A percentile compares a stretch with the other conserved stretches of the same genome.
These are phyloP conservation scores for Trichaptum fuscoviolaceum DNA, from an alignment of 768 basidiomycete species.

Conservation along the genomic window DNA sequence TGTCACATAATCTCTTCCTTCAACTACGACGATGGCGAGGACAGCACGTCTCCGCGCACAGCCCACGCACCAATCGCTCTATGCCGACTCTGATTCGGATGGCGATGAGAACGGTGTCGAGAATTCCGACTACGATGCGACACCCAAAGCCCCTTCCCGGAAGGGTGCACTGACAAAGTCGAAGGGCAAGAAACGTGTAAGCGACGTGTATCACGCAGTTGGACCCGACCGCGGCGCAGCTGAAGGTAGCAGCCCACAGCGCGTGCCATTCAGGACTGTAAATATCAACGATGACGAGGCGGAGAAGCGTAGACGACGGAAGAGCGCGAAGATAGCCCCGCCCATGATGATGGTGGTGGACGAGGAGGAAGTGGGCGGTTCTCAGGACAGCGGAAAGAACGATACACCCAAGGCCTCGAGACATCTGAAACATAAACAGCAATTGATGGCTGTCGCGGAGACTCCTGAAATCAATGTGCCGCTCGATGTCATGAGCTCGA, in stretches of 20 bases:
- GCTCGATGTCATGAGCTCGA: slow-evolving; percentile 83
- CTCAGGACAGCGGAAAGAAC: slow-evolving; percentile 38
- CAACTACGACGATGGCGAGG: slow-evolving; percentile 7
- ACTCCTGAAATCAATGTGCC: slow-evolving; percentile 57
- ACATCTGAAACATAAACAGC: slow-evolving; percentile 49
- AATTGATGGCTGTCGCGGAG: slow-evolving; percentile 55
- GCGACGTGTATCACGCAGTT: slow-evolving; percentile 11
- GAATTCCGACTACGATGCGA: slow-evolving; percentile 5
- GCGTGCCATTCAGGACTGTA: slow-evolving; percentile 37
- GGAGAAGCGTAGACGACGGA: slow-evolving; percentile 77
- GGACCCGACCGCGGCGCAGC: slow-evolving; percentile 9
- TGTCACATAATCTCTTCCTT: background rate
- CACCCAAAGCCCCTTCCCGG: background rate
- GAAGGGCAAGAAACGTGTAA: slow-evolving; percentile 16
- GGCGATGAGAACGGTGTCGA: background rate
- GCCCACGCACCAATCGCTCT: background rate
- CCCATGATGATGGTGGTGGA: slow-evolving; percentile 34
- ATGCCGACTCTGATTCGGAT: slow-evolving; percentile 9
- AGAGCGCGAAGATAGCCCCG: slow-evolving; percentile 58
- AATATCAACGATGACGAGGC: slow-evolving; percentile 79
- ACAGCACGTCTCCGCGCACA: slow-evolving; percentile 9
- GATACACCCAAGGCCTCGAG: slow-evolving; percentile 30
- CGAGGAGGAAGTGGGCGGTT: slow-evolving; percentile 52
- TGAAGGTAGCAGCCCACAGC: slow-evolving; percentile 20
- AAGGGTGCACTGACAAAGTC: background rate